Evolutionary conservation across 495 filamentous ascomycete genomes (phyloP), one percentile per base, ranked within the genome.

Genomic region (Penicillium argentinense): DNA sequence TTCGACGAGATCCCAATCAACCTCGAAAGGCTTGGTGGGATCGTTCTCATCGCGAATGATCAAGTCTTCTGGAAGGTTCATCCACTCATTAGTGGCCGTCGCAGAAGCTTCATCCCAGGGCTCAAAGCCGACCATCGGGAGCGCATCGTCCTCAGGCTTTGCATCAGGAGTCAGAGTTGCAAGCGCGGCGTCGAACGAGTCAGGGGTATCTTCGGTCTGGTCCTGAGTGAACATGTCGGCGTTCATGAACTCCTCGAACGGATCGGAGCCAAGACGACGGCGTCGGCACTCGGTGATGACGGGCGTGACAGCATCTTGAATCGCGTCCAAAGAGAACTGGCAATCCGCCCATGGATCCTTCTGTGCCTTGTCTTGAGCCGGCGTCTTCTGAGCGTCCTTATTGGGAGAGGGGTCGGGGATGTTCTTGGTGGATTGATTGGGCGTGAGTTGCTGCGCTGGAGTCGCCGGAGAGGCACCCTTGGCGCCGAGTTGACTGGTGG

Each of bases 291-390:
- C 52, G 17, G 36, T 14, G 18, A 56, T 44, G n/a, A 51, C 16
- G 9, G 53, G 48, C 9, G 27, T 33, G 16, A 78, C 76, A 11
- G 68, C 64, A 39, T 76, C 68, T 22, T 69, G 63, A 19, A 78
- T 66, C 19, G 62, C 53, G 22, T 70, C 63, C 6, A 71, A 56
- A n/a, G 71, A 68, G 25, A 75, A 64, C 18, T 66, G 54, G 44
- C 64, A 73, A 23, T 69, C 59, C 8, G 63, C 62, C 75, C 75
- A 78, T 0, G 62, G 57, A 39, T 76, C 68, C 28, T 66, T 66
- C 4, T 3, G 22, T 21, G 43, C 51, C 9, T 21, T 38, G 5
- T 53, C 51, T 9, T 54, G 37, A 22, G 34, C 44, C 21, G 36
- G 9, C 9, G 68, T 62, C 43, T 65, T 63, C 56, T 63, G 69